Conservation (phyloP, 2,329 filamentous ascomycete genomes). For the Fusarium tupiense region DNA sequence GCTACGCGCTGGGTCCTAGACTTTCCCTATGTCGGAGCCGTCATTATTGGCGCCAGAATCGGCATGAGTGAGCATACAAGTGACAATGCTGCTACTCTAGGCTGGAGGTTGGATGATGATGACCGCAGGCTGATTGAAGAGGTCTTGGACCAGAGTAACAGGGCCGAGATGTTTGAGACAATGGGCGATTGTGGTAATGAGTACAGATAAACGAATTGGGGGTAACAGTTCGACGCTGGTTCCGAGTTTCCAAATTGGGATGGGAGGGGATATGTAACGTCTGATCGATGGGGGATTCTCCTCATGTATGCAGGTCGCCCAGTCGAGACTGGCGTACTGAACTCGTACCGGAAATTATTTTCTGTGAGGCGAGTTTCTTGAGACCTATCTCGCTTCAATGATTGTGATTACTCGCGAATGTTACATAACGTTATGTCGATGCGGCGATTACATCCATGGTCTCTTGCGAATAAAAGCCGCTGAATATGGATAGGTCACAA, state of each 20-base stretch:
- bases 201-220: not conserved
- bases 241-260: not conserved
- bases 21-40: not conserved
- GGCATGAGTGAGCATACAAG: not conserved
- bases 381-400: not conserved
- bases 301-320: not conserved
- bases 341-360: not conserved
- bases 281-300: not conserved
- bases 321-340: not conserved
- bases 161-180: not conserved
- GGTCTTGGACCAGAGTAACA: not conserved
- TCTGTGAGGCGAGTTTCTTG: too few relatives aligned
- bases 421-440: accelerated
- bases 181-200: not conserved
- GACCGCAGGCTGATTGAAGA: not conserved
- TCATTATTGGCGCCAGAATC: not conserved
- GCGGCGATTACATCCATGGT: too few relatives aligned
- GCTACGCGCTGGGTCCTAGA: not conserved
- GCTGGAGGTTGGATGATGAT: not conserved
- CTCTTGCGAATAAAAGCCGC: accelerated
- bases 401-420: too few relatives aligned
- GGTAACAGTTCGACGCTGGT: not conserved
- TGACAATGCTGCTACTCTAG: not conserved
- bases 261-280: not conserved
- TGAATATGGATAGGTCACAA: accelerated